phyloP scores from a whole-genome alignment of 2,329 filamentous ascomycete species.

The Claviceps arundinis region DNA sequence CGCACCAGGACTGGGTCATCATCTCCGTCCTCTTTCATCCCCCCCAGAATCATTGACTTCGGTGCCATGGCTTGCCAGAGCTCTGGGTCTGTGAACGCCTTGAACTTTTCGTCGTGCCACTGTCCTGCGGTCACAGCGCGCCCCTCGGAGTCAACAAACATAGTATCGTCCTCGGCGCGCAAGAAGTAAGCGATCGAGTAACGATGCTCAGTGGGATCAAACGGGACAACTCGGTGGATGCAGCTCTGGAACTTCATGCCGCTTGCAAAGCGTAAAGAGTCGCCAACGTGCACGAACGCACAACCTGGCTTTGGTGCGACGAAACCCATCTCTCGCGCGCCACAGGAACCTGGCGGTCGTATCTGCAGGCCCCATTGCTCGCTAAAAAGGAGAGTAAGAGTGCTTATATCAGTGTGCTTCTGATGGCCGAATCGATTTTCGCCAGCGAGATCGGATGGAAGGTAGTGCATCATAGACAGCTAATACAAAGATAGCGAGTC shows the following conservation, averaged over 20 bases:
- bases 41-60: slow-evolving; percentile 33
- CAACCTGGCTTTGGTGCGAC: slow-evolving; percentile 36
- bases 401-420: slow-evolving; percentile 45
- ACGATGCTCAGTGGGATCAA: slow-evolving; percentile 37
- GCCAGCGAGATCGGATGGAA: slow-evolving; percentile 28
- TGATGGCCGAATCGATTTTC: slow-evolving; percentile 36
- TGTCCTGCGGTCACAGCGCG: slow-evolving; percentile 37
- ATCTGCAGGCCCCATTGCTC: slow-evolving; percentile 46
- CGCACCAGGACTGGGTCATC: slow-evolving; percentile 6
- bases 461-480: slow-evolving; percentile 43
- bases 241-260: slow-evolving; percentile 40
- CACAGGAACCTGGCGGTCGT: slow-evolving; percentile 28
- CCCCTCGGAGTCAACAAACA: slow-evolving; percentile 42
- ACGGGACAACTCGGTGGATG: slow-evolving; percentile 44
- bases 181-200: slow-evolving; percentile 48
- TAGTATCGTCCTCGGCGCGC: slow-evolving; percentile 40
- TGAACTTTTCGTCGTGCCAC: slow-evolving; percentile 43
- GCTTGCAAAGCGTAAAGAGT: slow-evolving; percentile 42
- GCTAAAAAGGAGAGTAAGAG: slow-evolving; percentile 40
- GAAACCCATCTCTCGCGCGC: slow-evolving; percentile 35
- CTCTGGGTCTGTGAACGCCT: slow-evolving; percentile 32
- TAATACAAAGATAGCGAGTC: background rate
- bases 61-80: slow-evolving; percentile 33
- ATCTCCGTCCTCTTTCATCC: slow-evolving; percentile 31
- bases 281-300: slow-evolving; percentile 45